These are phyloP conservation scores for Hypoxylon crocopeplum DNA, from an alignment of 495 filamentous ascomycete genomes.

Conservation along the genomic window DNA sequence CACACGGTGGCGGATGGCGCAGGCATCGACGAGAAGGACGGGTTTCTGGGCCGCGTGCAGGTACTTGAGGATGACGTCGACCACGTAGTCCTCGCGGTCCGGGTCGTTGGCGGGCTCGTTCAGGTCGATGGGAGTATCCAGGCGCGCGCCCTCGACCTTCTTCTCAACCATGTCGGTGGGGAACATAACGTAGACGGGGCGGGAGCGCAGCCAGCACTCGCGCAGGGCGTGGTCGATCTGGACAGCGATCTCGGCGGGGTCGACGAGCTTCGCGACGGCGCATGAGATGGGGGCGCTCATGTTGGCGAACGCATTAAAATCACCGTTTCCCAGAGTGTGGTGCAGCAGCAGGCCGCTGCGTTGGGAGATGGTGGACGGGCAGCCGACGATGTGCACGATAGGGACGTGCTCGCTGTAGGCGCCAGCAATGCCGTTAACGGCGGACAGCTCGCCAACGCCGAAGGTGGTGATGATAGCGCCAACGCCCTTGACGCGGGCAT, in stretches of 20 bases:
- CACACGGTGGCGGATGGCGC: slow-evolving; percentile 80
- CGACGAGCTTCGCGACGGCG: slow-evolving; percentile 70
- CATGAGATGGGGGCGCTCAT: slow-evolving; percentile 80
- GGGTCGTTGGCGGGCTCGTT: slow-evolving; percentile 66
- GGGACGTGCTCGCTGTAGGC: slow-evolving; percentile 78
- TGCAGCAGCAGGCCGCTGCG: slow-evolving; percentile 75
- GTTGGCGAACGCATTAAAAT: slow-evolving; percentile 82
- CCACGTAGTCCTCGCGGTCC: slow-evolving; percentile 83
- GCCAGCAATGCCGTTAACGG: slow-evolving; percentile 75
- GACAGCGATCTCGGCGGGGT: slow-evolving; percentile 69
- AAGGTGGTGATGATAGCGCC: slow-evolving; percentile 79
- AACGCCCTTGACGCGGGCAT: slow-evolving; percentile 76
- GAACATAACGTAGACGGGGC: slow-evolving; percentile 85
- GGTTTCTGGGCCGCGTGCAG: slow-evolving; percentile 78
- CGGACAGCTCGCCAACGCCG: slow-evolving; percentile 80
- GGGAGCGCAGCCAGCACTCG: slow-evolving; percentile 76
- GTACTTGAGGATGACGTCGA: slow-evolving; percentile 78
- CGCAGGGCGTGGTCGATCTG: slow-evolving; percentile 82
- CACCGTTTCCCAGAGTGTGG: slow-evolving; percentile 91
- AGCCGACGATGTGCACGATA: slow-evolving; percentile 83
- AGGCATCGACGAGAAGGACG: slow-evolving; percentile 89
- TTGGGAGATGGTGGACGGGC: slow-evolving; percentile 66
- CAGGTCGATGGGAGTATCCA: slow-evolving; percentile 73
- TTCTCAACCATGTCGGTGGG: slow-evolving; percentile 85
- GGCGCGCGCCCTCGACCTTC: slow-evolving; percentile 75